Conservation (phyloP, 2,329 filamentous ascomycete species). For the Alternaria sp. region DNA sequence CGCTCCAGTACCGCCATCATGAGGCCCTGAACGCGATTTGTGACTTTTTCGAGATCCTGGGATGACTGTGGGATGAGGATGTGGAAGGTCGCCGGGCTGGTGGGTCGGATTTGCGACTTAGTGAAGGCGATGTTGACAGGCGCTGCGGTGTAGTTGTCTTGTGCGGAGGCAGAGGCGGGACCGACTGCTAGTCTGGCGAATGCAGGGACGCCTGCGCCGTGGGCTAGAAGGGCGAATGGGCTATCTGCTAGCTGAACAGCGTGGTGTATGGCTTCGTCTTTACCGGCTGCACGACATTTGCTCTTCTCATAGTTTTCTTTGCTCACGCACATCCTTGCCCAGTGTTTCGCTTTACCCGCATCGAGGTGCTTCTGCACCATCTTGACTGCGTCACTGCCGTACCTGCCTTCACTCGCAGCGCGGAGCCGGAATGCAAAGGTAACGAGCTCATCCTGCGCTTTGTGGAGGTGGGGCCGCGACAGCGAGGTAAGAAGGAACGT, state of each 20-base stretch:
- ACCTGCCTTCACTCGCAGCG: slow-evolving; percentile 27
- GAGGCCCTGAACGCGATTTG: slow-evolving; percentile 32
- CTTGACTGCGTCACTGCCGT: slow-evolving; percentile 24
- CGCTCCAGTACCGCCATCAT: slow-evolving; percentile 42
- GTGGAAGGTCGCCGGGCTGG: slow-evolving; percentile 23
- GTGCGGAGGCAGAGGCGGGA: slow-evolving; percentile 17
- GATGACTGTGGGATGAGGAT: slow-evolving; percentile 26
- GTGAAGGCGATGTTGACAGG: slow-evolving; percentile 30
- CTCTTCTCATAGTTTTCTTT: slow-evolving; percentile 27
- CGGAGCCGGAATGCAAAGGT: slow-evolving; percentile 37
- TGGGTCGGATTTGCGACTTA: slow-evolving; percentile 17
- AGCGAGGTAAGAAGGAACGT: slow-evolving; percentile 32
- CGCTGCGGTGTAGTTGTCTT: slow-evolving; percentile 24
- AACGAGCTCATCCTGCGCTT: slow-evolving; percentile 36
- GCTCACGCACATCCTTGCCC: slow-evolving; percentile 33
- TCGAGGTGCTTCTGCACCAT: slow-evolving; percentile 35
- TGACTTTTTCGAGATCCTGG: slow-evolving; percentile 25
- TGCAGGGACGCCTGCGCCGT: slow-evolving; percentile 15
- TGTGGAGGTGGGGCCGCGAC: slow-evolving; percentile 25
- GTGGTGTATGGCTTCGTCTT: slow-evolving; percentile 30
- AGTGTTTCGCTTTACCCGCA: slow-evolving; percentile 20
- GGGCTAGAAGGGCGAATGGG: slow-evolving; percentile 26
- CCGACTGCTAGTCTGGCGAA: slow-evolving; percentile 38
- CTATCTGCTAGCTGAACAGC: slow-evolving; percentile 35
- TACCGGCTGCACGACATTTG: slow-evolving; percentile 24